Conservation (phyloP, 1,139 yeast species). For the Candida gigantensis region DNA sequence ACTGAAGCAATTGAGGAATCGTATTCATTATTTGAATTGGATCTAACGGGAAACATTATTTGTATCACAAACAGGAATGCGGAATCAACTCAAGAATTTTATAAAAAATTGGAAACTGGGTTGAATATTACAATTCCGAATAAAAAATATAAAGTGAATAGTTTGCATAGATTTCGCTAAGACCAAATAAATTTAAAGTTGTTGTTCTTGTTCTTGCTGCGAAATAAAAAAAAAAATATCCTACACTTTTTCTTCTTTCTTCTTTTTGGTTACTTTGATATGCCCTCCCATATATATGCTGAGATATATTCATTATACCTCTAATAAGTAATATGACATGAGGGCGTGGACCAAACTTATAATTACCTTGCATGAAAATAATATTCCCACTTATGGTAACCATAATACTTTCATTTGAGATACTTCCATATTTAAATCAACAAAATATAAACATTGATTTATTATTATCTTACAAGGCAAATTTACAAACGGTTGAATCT, state of each 20-base stretch:
- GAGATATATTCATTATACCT: too few relatives aligned
- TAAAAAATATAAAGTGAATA: slow-evolving; percentile 27
- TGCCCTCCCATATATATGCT: neutral
- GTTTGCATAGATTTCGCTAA: slow-evolving; percentile 23
- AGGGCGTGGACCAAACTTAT: too few relatives aligned
- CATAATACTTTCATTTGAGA: neutral
- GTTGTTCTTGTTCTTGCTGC: too few relatives aligned
- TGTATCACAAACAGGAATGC: slow-evolving; percentile 10
- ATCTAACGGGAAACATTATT: slow-evolving; percentile 22
- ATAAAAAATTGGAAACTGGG: slow-evolving; percentile 24
- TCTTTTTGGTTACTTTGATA: slow-evolving; percentile 1
- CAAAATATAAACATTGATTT: slow-evolving; percentile 3
- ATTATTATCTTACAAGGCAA: slow-evolving; percentile 5
- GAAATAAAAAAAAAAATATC: too few relatives aligned
- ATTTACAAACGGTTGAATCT: neutral
- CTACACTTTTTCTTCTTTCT: neutral
- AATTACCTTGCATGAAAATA: neutral
- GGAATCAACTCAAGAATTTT: slow-evolving; percentile 20
- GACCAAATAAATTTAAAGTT: too few relatives aligned
- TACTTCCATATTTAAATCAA: slow-evolving; percentile 3
- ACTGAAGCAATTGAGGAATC: slow-evolving; percentile 2
- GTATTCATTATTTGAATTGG: slow-evolving; percentile 17
- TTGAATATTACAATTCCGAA: slow-evolving; percentile 22
- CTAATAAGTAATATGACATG: too few relatives aligned
- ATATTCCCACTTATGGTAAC: neutral